These are phyloP conservation scores for Exophiala oligosperma DNA, from an alignment of 2,329 filamentous ascomycete species.

Conservation along the genomic window DNA sequence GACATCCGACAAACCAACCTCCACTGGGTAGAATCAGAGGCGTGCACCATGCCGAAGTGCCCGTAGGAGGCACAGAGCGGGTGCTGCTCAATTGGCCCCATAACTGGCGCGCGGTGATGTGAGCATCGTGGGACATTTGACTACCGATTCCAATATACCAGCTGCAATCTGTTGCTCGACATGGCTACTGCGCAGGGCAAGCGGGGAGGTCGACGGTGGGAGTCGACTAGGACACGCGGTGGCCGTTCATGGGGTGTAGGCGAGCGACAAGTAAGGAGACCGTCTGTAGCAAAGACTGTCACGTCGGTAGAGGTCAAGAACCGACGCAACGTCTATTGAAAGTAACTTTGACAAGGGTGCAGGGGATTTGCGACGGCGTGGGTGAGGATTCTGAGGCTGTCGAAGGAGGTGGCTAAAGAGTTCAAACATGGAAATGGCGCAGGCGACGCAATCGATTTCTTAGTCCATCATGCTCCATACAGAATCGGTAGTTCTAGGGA, in stretches of 20 bases:
- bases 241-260: conserved; percentile 9
- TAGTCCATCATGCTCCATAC: not conserved
- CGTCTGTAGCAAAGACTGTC: too few relatives aligned
- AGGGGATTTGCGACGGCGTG: too few relatives aligned
- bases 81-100: conserved; percentile 27
- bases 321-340: too few relatives aligned
- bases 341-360: too few relatives aligned
- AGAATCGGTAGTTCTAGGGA: not conserved
- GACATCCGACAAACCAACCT: conserved; percentile 40
- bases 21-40: conserved; percentile 62
- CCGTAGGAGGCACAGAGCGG: conserved; percentile 35
- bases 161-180: conserved; percentile 5
- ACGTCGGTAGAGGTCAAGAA: too few relatives aligned
- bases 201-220: conserved; percentile 22
- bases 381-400: too few relatives aligned
- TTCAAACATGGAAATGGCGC: not conserved
- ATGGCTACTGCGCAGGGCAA: conserved; percentile 12
- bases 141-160: conserved; percentile 16
- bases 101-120: conserved; percentile 28
- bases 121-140: conserved; percentile 24
- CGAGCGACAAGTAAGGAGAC: not conserved
- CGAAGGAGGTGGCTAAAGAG: not conserved
- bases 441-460: not conserved
- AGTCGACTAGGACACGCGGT: conserved; percentile 13
- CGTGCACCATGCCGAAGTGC: conserved; percentile 54